These are phyloP conservation scores for Colletotrichum endophyticum DNA, from an alignment of 2,329 filamentous ascomycete species.

Conservation along the genomic window DNA sequence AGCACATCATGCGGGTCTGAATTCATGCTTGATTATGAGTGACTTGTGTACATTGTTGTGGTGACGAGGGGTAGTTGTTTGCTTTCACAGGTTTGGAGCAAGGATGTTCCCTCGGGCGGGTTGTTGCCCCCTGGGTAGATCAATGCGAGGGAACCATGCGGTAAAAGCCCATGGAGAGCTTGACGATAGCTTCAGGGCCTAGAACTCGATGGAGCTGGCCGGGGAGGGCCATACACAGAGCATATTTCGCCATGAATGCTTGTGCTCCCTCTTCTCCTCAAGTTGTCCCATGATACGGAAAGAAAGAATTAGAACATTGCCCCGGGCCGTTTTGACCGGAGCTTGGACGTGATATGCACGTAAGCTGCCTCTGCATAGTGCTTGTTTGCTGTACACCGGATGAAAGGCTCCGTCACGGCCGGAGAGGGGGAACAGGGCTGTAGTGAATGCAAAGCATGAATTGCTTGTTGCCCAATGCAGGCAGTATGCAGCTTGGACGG, in stretches of 20 bases:
- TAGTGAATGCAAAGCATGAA: neutral
- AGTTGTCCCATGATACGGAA: too few species aligned
- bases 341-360: neutral
- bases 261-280: neutral
- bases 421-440: neutral
- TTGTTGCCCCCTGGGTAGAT: neutral
- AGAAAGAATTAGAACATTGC: neutral
- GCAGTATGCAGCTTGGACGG: neutral
- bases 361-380: neutral
- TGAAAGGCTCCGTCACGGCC: neutral
- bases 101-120: neutral
- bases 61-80: neutral
- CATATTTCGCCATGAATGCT: neutral
- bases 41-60: neutral
- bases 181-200: neutral
- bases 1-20: neutral
- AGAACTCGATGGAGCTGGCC: neutral
- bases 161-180: neutral
- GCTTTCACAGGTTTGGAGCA: neutral
- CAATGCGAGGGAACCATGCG: neutral
- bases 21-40: neutral
- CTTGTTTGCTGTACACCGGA: neutral
- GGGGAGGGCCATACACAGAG: fast-evolving
- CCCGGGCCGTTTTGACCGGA: neutral
- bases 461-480: neutral